Evolutionary conservation across 306 rosid species (phyloP), one percentile per base, ranked within the genome.

Genomic region (Medicago ruthenica): DNA sequence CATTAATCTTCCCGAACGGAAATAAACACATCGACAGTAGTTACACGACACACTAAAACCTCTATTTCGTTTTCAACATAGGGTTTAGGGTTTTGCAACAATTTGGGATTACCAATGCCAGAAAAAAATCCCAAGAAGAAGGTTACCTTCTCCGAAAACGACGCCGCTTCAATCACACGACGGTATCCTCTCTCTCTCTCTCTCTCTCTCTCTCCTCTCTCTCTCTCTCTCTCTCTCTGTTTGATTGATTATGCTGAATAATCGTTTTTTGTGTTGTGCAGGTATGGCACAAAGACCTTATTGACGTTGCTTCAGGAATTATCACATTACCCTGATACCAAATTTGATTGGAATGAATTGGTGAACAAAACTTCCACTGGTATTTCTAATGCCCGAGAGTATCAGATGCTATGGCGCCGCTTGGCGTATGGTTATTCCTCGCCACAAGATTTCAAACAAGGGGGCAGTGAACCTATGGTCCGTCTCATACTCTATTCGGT

Each of bases 381-480:
- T 41, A 96, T 96, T 74, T 85, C 92, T 9, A 88, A 72, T 87
- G 91, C 97, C 27, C 80, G 91, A 63, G 99, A 96, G 67, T 90
- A 84, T 78, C 99, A 90, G 82, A 87, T 96, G 98, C 72, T 96
- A 2, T 96, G 99, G 99, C 98, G 89, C 36, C 91, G 90, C 88
- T 70, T 96, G 72, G 98, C 99, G 1, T 96, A 96, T 75, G 86
- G 84, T 3, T 73, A 88, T 15, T 9, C 82, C 21, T 77, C 89
- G 71, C 57, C 70, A 8, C 87, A 89, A 2, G 74, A 67, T 16
- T 66, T 89, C 2, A 88, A 27, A 3, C 37, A 82, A 20, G 79
- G 93, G 62, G 4, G 86, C 58, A 4, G 4, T 55, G 76, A 82
- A 20, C 98, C 91, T 79, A 13, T 89, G 93, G 99, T 67, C 0